A percentile compares a stretch with the other conserved stretches of the same genome.
phyloP scores from a whole-genome alignment of 169 alveolate species.

The Cryptosporidium ryanae region DNA sequence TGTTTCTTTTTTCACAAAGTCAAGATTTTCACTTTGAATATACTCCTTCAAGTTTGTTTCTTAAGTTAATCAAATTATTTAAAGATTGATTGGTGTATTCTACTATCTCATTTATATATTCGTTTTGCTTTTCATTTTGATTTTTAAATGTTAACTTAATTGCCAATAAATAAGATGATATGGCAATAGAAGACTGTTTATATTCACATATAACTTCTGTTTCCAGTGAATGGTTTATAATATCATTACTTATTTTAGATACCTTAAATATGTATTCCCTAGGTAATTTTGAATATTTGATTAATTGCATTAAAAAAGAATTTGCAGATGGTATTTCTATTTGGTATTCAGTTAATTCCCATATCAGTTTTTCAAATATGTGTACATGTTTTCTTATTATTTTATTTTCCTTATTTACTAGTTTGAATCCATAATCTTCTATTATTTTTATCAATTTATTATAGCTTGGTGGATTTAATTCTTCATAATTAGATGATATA shows the following conservation, averaged over 20 bases:
- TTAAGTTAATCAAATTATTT: neutral
- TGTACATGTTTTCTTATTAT: slow-evolving; percentile 34
- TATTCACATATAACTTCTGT: neutral
- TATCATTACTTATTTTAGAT: neutral
- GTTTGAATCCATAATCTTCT: neutral
- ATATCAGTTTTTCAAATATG: slow-evolving; percentile 2
- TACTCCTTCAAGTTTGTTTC: neutral
- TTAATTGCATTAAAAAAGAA: slow-evolving; percentile 42
- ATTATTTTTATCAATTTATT: neutral
- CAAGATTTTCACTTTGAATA: too few species aligned
- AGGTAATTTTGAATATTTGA: slow-evolving; percentile 10
- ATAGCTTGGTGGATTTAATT: slow-evolving; percentile 32
- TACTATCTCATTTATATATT: neutral
- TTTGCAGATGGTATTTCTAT: slow-evolving; percentile 46
- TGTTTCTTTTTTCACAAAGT: too few species aligned
- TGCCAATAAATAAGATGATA: slow-evolving; percentile 2
- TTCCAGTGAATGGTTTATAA: neutral
- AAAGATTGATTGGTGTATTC: neutral
- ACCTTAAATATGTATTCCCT: slow-evolving; percentile 5
- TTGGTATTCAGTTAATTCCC: slow-evolving; percentile 33
- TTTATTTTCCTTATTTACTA: neutral
- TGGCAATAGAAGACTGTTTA: slow-evolving; percentile 30
- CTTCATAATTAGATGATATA: slow-evolving; percentile 54
- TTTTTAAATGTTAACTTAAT: neutral
- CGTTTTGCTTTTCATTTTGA: neutral